Evolutionary conservation across 495 filamentous ascomycete species (phyloP), one percentile per base, ranked within the genome.

Genomic region (Aspergillus baeticus): DNA sequence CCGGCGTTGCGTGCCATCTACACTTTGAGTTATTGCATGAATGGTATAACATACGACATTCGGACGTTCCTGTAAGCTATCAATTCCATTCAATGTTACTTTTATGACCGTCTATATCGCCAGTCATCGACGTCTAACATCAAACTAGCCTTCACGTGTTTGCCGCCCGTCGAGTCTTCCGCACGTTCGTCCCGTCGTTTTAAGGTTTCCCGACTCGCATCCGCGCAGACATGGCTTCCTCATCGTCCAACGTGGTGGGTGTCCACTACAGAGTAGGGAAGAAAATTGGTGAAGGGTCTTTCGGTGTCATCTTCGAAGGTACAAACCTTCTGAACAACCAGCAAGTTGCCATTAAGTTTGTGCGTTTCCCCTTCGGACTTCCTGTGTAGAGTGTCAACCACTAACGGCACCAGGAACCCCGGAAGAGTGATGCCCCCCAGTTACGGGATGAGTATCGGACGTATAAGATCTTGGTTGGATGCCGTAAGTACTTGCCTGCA

Each of bases 291-390:
- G 94, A 99, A 81, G 94, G 94, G 20, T 96, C 92, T 11, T 99
- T 99, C 64, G 94, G 94, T 76, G 94, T 99, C 54, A 97, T 99
- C 61, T 99, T 99, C 59, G 94, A 99, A 74, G 94, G 94, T 42
- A 97, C 91, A 63, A 99, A 99, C 74, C 81, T 99, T 55, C 81
- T 99, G 72, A 99, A 99, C 81, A 96, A 94, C 74, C 94, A 98
- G 73, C 94, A 96, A 74, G 94, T 99, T 54, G 94, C 94, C 60
- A 99, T 99, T 79, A 99, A 99, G 80, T 99, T 99, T 77, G 93
- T 96, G 77, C 66, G 91, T 88, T 57, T 20, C 34, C 26, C 26
- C 6, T 17, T 21, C 20, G 2, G n/a, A 1, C 18, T 43, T 13
- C 10, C 26, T 3, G 15, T 5, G 15, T 1, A 37, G 43, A 26